Conservation (phyloP, 1,284 basidiomycete genomes). For the Chondrostereum purpureum region DNA sequence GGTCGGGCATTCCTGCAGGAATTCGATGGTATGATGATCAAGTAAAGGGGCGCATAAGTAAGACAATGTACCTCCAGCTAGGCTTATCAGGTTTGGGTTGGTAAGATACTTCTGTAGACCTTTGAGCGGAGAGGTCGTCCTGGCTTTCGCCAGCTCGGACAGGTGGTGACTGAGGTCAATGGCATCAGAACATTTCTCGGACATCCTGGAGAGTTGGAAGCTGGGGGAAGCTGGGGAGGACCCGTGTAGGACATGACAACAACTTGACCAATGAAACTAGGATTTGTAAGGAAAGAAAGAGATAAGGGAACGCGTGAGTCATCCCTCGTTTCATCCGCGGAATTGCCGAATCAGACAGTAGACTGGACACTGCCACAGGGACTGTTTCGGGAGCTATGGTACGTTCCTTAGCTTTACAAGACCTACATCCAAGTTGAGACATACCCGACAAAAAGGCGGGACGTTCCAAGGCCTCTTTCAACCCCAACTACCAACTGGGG, state of each 20-base stretch:
- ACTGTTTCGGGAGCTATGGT: too few species aligned
- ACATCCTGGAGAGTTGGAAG: conserved; percentile 2
- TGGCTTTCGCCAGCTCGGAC: conserved; percentile 40
- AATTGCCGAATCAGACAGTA: too few species aligned
- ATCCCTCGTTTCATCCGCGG: too few species aligned
- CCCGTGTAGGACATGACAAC: background rate
- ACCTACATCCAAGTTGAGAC: too few species aligned
- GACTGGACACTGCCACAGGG: too few species aligned
- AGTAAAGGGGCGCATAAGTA: background rate
- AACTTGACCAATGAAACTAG: conserved; percentile 10
- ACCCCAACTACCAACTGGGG: too few species aligned
- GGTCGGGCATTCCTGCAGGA: conserved; percentile 48
- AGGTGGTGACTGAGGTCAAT: conserved; percentile 38
- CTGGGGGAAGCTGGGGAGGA: background rate
- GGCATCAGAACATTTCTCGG: conserved; percentile 35
- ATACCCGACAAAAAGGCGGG: too few species aligned
- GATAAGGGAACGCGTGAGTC: background rate
- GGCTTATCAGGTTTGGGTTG: conserved; percentile 42
- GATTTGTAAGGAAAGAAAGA: conserved; percentile 13
- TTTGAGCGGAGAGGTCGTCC: conserved; percentile 59
- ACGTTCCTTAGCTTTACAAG: too few species aligned
- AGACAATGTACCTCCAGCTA: conserved; percentile 48
- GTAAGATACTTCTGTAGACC: conserved; percentile 48
- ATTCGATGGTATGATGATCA: background rate
- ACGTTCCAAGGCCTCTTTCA: too few species aligned